Conservation (phyloP, 805 yeast genomes). For the Candida ulmi region DNA sequence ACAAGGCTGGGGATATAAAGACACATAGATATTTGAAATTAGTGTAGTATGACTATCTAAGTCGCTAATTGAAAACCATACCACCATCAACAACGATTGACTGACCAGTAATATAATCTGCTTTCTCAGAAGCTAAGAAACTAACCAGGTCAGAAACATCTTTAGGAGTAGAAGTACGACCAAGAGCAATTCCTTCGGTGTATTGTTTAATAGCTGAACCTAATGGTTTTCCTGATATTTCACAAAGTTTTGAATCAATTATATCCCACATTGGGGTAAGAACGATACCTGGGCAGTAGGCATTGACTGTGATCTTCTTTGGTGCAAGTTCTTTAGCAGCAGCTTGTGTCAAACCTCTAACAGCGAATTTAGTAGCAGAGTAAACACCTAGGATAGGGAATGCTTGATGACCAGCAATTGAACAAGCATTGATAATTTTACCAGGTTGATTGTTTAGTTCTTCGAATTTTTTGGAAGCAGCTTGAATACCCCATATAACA, state of each 20-base stretch:
- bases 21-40: too few species aligned
- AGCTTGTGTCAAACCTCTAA: constrained; percentile 30
- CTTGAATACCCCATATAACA: constrained; percentile 29
- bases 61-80: constrained; percentile 14
- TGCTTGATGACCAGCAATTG: constrained; percentile 30
- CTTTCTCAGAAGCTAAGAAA: constrained; percentile 30
- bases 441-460: constrained; percentile 25
- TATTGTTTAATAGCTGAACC: constrained; percentile 23
- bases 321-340: constrained; percentile 34
- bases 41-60: too few species aligned
- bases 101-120: constrained; percentile 32
- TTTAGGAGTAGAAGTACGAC: constrained; percentile 29
- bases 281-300: constrained; percentile 36
- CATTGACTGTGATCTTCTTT: constrained; percentile 32
- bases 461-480: constrained; percentile 25
- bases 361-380: constrained; percentile 32
- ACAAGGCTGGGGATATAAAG: too few species aligned
- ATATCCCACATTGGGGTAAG: constrained; percentile 32
- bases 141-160: constrained; percentile 31
- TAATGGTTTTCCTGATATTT: constrained; percentile 20
- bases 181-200: constrained; percentile 26
- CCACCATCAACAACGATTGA: constrained; percentile 35
- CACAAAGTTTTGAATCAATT: constrained; percentile 23
- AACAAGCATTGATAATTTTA: constrained; percentile 33
- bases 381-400: constrained; percentile 28